Base-by-base conservation (phyloP, 345 rosid genomes). In the Chamaenerion angustifolium region DNA sequence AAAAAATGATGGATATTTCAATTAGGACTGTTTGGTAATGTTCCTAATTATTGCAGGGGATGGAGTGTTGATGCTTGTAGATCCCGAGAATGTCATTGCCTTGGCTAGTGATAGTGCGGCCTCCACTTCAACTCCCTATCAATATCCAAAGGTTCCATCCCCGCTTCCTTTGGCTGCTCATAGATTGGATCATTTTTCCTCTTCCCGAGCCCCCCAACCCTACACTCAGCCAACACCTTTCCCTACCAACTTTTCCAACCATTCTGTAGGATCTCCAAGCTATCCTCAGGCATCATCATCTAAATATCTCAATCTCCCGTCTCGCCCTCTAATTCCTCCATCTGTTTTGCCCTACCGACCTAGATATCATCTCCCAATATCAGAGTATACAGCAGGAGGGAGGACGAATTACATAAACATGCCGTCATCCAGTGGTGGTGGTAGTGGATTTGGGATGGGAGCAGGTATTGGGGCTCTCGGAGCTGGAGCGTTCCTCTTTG, bases 241-340 rank as follows among this genome's bases (percentile, higher is more conserved):
- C 45, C 66, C 66, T 43, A 12, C 54, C 16, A 62, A 55, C 56
- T 49, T 48, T 46, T 44, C 60, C 27, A 50, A 55, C 52, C 51
- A 48, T 11, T 44, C 59, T 14, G 27, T 56, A 0, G 71, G 68
- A 9, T 76, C 64, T 31, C 62, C 66, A 11, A 68, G 57, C 68
- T 50, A 61, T 49, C 50, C 71, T 47, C 52, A 53, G 23, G 56
- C 72, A 1, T 14, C 35, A 9, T 51, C 51, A 12, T 52, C 57
- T 0, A 60, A 52, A 51, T 60, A 45, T 46, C 56, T 55, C 45
- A 56, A 51, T 0, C 46, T 42, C 25, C 49, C 44, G 50, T 13
- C 61, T 16, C 51, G 52, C 16, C 56, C 25, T 16, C 48, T 14
- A 18, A 37, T 48, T 16, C 61, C 60, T 44, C 52, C 44, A 41